These are phyloP conservation scores for Hymenochaete sp. DNA, from an alignment of 1,284 basidiomycete genomes.

Conservation along the genomic window DNA sequence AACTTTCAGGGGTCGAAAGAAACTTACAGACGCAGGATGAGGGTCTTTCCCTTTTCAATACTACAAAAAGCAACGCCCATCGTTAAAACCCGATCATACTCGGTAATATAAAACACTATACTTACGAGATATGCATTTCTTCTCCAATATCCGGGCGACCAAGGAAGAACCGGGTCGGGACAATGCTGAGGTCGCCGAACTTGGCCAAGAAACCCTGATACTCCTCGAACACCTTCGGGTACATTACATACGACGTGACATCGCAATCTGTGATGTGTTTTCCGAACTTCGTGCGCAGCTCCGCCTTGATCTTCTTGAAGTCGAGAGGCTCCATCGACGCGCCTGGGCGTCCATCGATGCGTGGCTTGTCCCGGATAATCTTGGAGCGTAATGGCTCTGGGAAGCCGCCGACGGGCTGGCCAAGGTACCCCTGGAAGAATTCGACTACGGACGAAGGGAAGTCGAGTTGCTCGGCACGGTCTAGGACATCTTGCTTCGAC, in stretches of 20 bases:
- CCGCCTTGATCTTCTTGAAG: constrained; percentile 93
- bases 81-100: not conserved
- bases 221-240: constrained; percentile 97
- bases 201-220: constrained; percentile 92
- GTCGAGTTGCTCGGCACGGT: constrained; percentile 84
- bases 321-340: constrained; percentile 81
- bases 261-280: constrained; percentile 90
- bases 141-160: constrained; percentile 87
- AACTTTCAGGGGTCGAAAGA: not conserved
- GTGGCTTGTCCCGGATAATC: constrained; percentile 89
- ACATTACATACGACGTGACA: constrained; percentile 94
- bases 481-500: constrained; percentile 78
- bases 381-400: constrained; percentile 90
- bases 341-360: constrained; percentile 92
- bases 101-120: not conserved
- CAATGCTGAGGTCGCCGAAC: constrained; percentile 90
- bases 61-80: not conserved
- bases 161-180: constrained; percentile 97
- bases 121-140: constrained; percentile 82
- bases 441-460: constrained; percentile 96
- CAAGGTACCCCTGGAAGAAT: constrained; percentile 97
- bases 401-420: constrained; percentile 96
- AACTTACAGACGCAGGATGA: constrained; percentile 77
- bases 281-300: constrained; percentile 90
- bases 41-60: constrained; percentile 95